phyloP scores from a whole-genome alignment of 106 monocot species.

The Dioscorea alata region DNA sequence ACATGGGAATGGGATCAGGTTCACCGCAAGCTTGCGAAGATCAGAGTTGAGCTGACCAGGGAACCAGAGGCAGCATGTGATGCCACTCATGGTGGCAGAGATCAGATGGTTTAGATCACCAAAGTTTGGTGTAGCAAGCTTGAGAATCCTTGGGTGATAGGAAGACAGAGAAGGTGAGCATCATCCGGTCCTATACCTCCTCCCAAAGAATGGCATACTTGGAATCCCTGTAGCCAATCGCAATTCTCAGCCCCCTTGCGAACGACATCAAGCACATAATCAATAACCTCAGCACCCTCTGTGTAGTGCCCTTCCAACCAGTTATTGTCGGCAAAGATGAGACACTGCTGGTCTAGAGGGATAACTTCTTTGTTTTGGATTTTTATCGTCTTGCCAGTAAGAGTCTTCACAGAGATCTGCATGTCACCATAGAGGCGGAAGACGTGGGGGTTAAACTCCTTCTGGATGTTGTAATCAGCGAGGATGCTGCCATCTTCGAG shows the following conservation, averaged over 20 bases:
- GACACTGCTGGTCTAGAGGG: too few relatives aligned
- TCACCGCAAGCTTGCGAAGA: too few relatives aligned
- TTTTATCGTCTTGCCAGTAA: too few relatives aligned
- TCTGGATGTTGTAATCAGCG: too few relatives aligned
- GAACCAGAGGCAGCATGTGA: conserved; percentile 56
- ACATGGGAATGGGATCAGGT: conserved; percentile 34
- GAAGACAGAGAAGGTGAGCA: too few relatives aligned
- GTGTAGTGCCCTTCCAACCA: conserved; percentile 52
- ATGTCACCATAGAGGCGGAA: too few relatives aligned
- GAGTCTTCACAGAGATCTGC: too few relatives aligned
- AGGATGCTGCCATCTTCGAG: too few relatives aligned
- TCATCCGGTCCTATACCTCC: conserved; percentile 62
- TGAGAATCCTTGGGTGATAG: conserved; percentile 63
- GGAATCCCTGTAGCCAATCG: conserved; percentile 57
- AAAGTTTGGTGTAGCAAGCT: conserved; percentile 66
- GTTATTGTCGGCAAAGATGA: conserved; percentile 45
- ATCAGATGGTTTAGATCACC: conserved; percentile 57
- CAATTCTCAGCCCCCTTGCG: conserved; percentile 56
- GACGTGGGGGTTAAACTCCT: too few relatives aligned
- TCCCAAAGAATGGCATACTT: conserved; percentile 57
- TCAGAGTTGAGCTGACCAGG: conserved; percentile 53
- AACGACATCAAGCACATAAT: conserved; percentile 42
- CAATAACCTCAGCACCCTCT: conserved; percentile 49
- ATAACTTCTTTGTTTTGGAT: too few relatives aligned
- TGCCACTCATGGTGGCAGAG: conserved; percentile 55